phyloP scores from a whole-genome alignment of 768 basidiomycete species.

The Boletus eberwhitei region DNA sequence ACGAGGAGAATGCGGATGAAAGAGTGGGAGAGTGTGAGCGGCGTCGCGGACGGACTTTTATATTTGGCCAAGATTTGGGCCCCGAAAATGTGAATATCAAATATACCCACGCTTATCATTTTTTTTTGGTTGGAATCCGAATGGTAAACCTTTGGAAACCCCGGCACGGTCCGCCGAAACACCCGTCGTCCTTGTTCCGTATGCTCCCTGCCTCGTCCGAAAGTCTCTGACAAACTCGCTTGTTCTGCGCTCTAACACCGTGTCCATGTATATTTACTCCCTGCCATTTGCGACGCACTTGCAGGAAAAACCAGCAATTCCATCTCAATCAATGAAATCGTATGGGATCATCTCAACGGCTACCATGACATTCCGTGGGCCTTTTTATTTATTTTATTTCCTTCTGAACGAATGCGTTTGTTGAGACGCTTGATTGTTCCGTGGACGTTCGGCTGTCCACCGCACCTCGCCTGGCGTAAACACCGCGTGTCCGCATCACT shows the following conservation, averaged over 20 bases:
- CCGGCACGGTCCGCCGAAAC: constrained; percentile 19
- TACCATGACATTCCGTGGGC: not conserved
- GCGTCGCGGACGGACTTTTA: constrained; percentile 31
- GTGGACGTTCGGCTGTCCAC: not conserved
- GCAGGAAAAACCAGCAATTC: not conserved
- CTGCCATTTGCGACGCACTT: not conserved
- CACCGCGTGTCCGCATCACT: constrained; percentile 8
- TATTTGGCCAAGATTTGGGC: constrained; percentile 23
- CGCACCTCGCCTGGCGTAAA: constrained; percentile 4
- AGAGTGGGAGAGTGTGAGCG: constrained; percentile 31
- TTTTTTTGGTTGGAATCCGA: constrained; percentile 19
- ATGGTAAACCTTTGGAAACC: constrained; percentile 21
- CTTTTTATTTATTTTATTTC: not conserved
- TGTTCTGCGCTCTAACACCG: constrained; percentile 18
- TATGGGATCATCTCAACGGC: not conserved
- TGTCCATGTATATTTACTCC: not conserved
- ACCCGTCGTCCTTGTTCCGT: constrained; percentile 11
- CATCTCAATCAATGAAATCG: not conserved
- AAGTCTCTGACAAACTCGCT: no score
- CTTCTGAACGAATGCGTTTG: not conserved
- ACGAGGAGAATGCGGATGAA: constrained; percentile 19
- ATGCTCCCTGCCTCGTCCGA: constrained; percentile 15
- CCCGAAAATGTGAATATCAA: constrained; percentile 27
- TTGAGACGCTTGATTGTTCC: not conserved
- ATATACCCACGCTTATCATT: constrained; percentile 22